Conservation (phyloP, 768 basidiomycete genomes). For the Pleurotus pulmonarius region DNA sequence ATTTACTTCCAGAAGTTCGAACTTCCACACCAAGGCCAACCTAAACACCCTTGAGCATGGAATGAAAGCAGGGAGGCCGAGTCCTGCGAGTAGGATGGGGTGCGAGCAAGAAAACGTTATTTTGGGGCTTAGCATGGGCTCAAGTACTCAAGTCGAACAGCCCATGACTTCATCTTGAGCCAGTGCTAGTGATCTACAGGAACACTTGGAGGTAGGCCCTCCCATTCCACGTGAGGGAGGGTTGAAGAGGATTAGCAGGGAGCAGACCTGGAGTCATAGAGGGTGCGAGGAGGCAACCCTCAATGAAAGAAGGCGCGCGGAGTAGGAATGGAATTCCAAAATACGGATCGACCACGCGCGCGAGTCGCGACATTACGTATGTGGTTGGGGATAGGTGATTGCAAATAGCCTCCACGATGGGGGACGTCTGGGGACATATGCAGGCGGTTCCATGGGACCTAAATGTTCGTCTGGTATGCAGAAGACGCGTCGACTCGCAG, state of each 20-base stretch:
- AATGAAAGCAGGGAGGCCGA: not conserved
- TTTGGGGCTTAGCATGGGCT: too few species aligned
- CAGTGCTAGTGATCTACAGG: not conserved
- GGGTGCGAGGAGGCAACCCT: not conserved
- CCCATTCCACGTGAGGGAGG: not conserved
- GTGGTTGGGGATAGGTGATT: too few species aligned
- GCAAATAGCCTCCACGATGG: too few species aligned
- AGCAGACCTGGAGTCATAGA: not conserved
- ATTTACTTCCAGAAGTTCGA: slow-evolving; percentile 7
- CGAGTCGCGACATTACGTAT: too few species aligned
- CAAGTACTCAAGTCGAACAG: too few species aligned
- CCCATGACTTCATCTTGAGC: too few species aligned
- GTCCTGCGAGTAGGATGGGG: not conserved
- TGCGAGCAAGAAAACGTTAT: not conserved
- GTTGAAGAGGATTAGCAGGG: slow-evolving; percentile 2
- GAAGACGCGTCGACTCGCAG: too few species aligned
- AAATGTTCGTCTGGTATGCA: too few species aligned
- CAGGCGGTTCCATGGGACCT: too few species aligned
- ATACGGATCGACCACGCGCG: not conserved
- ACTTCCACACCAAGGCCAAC: not conserved
- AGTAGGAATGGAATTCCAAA: not conserved
- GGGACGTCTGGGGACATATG: too few species aligned
- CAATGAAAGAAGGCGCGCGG: not conserved
- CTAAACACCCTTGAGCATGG: not conserved
- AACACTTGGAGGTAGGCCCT: not conserved